Evolutionary conservation across 345 rosid genomes (phyloP), one percentile per base, ranked within the genome.

Genomic region (Microcos paniculata): DNA sequence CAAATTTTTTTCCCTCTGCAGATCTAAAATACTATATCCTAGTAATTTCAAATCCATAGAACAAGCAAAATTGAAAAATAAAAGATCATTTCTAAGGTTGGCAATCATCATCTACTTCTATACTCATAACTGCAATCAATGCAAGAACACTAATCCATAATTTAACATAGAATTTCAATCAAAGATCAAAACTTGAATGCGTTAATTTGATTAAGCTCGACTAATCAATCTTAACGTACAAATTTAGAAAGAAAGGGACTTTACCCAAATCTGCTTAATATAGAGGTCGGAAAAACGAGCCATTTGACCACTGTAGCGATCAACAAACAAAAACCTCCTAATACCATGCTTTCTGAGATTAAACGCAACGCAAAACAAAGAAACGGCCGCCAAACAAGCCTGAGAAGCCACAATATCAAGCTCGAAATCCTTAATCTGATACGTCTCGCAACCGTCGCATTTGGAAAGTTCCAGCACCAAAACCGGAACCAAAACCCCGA

Each of bases 311-410:
- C 85, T 78, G 43, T 76, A 84, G 11, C 92, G 89, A 83, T 92
- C 98, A 35, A 92, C 94, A 18, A 94, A 92, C 38, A 94, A 79
- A 64, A 94, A 92, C 85, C 81, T 91, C 64, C 90, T 76, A 43
- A 90, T 77, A 68, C 97, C 91, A 74, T 92, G 87, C 81, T 94
- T 92, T n/a, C 97, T 79, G 40, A 94, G 80, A 81, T 91, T 91
- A 81, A 87, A 90, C 8, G 98, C 87, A 26, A 92, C 61, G 62
- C 98, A 94, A 53, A 87, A 81, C 83, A 94, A 59, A 65, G 98
- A 91, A 28, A 90, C 90, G 28, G 88, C 97, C 10, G 95, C 97
- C 26, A 92, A 77, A 78, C 90, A 86, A 10, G 97, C 91, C 78
- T 94, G 97, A 2, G 94, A 87, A n/a, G 89, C 87, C 15, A 94